Evolutionary conservation across 176 grass and related monocot species (phyloP).

Genomic region (Pontederia paniculata): DNA sequence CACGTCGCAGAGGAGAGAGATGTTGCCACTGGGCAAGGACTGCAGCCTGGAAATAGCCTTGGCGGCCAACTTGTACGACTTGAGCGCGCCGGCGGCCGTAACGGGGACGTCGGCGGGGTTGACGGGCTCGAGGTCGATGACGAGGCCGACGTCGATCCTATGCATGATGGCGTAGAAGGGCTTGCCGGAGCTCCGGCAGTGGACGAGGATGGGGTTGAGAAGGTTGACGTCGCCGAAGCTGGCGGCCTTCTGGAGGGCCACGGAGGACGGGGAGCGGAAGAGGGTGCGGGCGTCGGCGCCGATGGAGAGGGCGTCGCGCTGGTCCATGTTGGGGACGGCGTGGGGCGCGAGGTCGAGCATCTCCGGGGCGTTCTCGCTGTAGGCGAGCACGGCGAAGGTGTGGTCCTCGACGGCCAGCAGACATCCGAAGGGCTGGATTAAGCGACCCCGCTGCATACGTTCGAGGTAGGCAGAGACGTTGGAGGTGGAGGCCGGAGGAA

Average conservation of each 20-base stretch:
- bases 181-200: conserved; percentile 77
- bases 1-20: conserved; percentile 87
- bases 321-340: conserved; percentile 84
- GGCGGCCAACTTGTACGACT: conserved; percentile 87
- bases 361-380: conserved; percentile 90
- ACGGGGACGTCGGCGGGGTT: conserved; percentile 71
- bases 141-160: conserved; percentile 63
- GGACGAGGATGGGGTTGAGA: conserved; percentile 87
- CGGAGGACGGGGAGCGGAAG: conserved; percentile 57
- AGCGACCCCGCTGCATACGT: conserved; percentile 60
- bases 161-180: conserved; percentile 96
- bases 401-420: conserved; percentile 64
- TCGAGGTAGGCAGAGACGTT: conserved; percentile 66
- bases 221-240: conserved; percentile 62
- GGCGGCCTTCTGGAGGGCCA: conserved; percentile 79
- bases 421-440: conserved; percentile 84
- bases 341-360: conserved; percentile 92
- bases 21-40: conserved; percentile 73
- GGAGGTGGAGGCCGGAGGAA: conserved; percentile 8
- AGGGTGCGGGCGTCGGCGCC: conserved; percentile 58
- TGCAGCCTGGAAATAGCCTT: conserved; percentile 90
- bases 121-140: conserved; percentile 81
- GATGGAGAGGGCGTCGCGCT: conserved; percentile 52
- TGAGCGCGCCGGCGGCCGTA: conserved; percentile 64
- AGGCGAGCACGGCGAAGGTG: conserved; percentile 57